Base-by-base conservation (phyloP, 768 basidiomycete species). In the Pholiota conissans region DNA sequence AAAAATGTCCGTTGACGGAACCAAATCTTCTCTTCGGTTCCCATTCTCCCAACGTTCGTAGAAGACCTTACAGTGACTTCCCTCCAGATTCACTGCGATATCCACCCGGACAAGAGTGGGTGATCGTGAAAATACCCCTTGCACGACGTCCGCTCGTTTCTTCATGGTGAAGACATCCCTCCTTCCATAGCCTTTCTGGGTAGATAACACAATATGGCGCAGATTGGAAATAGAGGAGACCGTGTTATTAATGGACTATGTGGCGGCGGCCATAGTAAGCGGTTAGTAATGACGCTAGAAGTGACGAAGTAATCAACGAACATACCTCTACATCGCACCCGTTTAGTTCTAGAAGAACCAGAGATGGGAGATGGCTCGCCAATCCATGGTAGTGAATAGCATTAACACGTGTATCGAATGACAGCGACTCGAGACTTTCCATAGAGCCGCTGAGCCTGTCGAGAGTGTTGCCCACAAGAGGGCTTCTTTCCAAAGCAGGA, bases 11-110 rank as follows among this genome's bases (percentile, higher is more conserved):
- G 40, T 39, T 14, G 22, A 52, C 5, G 27, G 14, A 16, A 40
- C 26, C 2, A 42, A 14, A 13, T 6, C 39, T 30, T 18, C 35
- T 26, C 14, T 40, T 24, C 37, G 52, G 9, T 16, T 18, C 2
- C 52, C n/a, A 6, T 24, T 10, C 18, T 52, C 37, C 52, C 52
- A 52, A 14, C 52, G 52, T 26, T 52, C 52, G 35, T 52, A 52
- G 24, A 52, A 40, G 8, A 27, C 13, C 4, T 20, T 20, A 32
- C 13, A 32, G 30, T 32, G 13, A 14, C 16, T 52, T 29, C 24
- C 26, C 14, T 13, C 27, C 16, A 28, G 18, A 11, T 28, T 24
- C 14, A 14, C 27, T 16, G 24, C 18, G 13, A 40, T 40, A 42
- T 52, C 52, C 14, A 52, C 39, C n/a, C 39, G 37, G 16, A 37